Percentiles rank a stretch among this genome's conserved stretches.
These are phyloP conservation scores for Calendula officinalis DNA, from an alignment of 129 eudicot species.

Conservation along the genomic window DNA sequence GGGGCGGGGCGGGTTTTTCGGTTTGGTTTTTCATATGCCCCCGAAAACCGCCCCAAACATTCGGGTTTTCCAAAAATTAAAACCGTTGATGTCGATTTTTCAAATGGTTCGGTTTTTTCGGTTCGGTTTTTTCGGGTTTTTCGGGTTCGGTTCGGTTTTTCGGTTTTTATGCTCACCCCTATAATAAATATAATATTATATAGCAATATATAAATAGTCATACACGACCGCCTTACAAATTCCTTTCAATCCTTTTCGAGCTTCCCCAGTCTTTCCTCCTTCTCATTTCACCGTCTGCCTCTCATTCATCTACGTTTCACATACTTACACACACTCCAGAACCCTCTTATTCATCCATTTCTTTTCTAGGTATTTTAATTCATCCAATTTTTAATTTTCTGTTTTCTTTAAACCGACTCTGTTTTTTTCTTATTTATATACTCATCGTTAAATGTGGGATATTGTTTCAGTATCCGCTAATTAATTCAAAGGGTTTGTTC, in stretches of 20 bases:
- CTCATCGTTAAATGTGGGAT: constrained; percentile 24
- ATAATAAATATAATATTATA: not conserved
- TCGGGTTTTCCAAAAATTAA: too few species aligned
- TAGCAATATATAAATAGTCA: constrained; percentile 30
- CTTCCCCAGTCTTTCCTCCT: constrained; percentile 40
- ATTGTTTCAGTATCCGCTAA: not conserved
- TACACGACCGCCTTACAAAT: constrained; percentile 45
- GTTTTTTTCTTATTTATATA: constrained; percentile 9
- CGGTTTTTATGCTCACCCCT: too few species aligned
- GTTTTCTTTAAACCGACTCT: constrained; percentile 8
- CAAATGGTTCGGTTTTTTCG: too few species aligned
- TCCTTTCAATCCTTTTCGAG: constrained; percentile 46
- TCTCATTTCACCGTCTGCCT: constrained; percentile 35
- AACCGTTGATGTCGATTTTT: too few species aligned
- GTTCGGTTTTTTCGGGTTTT: too few species aligned
- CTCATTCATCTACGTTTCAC: constrained; percentile 38
- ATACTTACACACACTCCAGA: constrained; percentile 28
- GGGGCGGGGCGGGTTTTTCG: too few species aligned
- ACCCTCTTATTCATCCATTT: constrained; percentile 17
- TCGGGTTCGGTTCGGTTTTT: too few species aligned
- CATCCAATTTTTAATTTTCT: not conserved
- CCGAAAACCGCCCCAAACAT: too few species aligned
- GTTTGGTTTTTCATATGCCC: too few species aligned
- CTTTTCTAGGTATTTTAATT: constrained; percentile 16
- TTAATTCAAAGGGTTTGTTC: constrained; percentile 26